phyloP scores from a whole-genome alignment of 495 filamentous ascomycete species.

The Usnea hakonensis region DNA sequence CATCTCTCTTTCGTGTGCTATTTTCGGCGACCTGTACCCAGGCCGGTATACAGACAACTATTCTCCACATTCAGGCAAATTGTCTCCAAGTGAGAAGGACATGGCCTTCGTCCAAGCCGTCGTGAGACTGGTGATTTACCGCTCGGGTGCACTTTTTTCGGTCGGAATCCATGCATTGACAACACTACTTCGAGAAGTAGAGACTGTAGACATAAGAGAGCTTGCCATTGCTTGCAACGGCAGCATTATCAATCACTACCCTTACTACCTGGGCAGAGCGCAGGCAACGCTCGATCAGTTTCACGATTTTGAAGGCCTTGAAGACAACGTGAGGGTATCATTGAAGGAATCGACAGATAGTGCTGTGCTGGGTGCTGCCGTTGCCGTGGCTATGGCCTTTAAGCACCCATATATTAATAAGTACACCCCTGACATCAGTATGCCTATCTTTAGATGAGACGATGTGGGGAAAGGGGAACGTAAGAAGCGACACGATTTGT shows the following conservation, averaged over 20 bases:
- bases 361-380: constrained; percentile 49
- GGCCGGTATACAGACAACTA: too few species aligned
- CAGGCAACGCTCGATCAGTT: constrained; percentile 44
- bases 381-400: constrained; percentile 45
- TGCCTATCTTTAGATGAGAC: too few species aligned
- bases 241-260: constrained; percentile 55
- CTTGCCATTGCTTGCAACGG: constrained; percentile 50
- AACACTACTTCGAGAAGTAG: constrained; percentile 44
- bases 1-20: constrained; percentile 44
- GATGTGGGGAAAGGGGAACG: too few species aligned
- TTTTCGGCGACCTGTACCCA: constrained; percentile 42
- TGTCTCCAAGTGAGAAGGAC: neutral
- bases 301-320: constrained; percentile 24
- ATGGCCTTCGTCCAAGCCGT: neutral
- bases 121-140: constrained; percentile 39
- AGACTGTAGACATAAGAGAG: constrained; percentile 27
- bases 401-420: too few species aligned
- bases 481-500: too few species aligned
- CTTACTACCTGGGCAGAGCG: constrained; percentile 45
- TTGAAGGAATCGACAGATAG: constrained; percentile 46
- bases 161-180: constrained; percentile 59
- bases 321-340: constrained; percentile 27
- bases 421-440: too few species aligned
- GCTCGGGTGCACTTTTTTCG: constrained; percentile 56
- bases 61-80: too few species aligned